Evolutionary conservation across 108 stramenopile genomes (phyloP), one percentile per base, ranked within the genome.

Genomic region (Nitzschia inconspicua): DNA sequence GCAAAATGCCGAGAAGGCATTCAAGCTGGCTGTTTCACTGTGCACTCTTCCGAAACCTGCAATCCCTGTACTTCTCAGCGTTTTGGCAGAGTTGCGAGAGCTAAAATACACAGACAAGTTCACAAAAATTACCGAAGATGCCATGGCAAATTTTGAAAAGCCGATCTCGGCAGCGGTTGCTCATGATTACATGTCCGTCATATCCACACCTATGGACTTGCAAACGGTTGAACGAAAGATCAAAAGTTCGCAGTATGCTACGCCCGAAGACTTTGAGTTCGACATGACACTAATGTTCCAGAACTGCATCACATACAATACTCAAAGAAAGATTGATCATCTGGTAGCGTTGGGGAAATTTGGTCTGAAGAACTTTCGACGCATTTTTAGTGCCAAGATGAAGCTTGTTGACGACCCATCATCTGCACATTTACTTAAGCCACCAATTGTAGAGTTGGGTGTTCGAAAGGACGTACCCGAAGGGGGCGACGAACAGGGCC

Each of bases 211-310:
- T 0, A 92, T 92, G 84, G 87, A 89, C 64, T 62, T 89, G 37
- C 77, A 83, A 59, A 79, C 81, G 1, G 69, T 92, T 9, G 91
- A 88, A 52, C 51, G 74, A n/a, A 92, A 85, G 46, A 74, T 83
- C 22, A 84, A 74, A 48, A 52, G 22, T 7, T 79, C 60, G 24
- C 36, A 47, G 3, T 89, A 82, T 24, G 53, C 43, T 16, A 73
- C 71, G 51, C 74, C 76, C 14, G 73, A 82, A 73, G 91, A 93
- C 57, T 93, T 93, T 68, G 91, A 93, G 49, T 87, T 85, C 52
- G 91, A 93, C 57, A 61, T 93, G 27, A 42, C 70, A 19, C 68
- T 89, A 1, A 84, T 93, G 23, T 93, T 89, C 49, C 71, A 71
- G 50, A 93, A 93, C 44, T 87, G 88, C 59, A 83, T 88, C n/a